Evolutionary conservation across 2,329 filamentous ascomycete genomes (phyloP), one percentile per base, ranked within the genome.

Genomic region (Venturiaceae sp.): DNA sequence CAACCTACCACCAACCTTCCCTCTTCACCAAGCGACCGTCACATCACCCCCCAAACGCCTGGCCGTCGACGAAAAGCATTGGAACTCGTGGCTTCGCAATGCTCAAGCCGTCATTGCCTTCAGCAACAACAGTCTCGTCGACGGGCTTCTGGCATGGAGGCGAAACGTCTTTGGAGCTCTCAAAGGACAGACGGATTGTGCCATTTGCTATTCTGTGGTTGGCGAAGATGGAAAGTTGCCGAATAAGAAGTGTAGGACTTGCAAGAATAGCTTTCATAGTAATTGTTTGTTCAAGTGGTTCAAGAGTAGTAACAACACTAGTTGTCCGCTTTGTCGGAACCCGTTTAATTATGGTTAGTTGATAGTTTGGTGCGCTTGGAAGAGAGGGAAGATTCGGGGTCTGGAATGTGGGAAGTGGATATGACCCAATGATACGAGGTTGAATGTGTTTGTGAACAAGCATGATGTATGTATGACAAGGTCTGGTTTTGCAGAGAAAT

Each of bases 241-340:
- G 0, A 92, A 94, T 71, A 97, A 97, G 79, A 80, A 83, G 58
- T 99, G 94, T 71, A 79, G 82, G 52, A 97, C 92, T 1, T 99
- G 94, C 80, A 92, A 91, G 78, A 92, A 99, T 73, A 77, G 88
- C 57, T 99, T 97, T 77, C 94, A 99, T 73, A 82, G 86, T 1
- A 83, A 83, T 2, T 99, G 94, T 74, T 74, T 99, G 73, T 96
- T 90, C 77, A 92, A 92, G 74, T 99, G 94, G 94, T 97, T 99
- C 78, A 88, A 90, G 79, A 92, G 82, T 66, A 96, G 91, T 70
- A 95, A 90, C 72, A 86, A 90, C 67, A 94, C 88, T 67, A 92
- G 87, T 53, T 99, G 94, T 72, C 94, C 94, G 53, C 77, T 99
- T 63, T 99, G 94, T 74, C 81, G 94, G 66, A 96, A 95, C 70